Conservation (phyloP, 192 early-diverging fungal genomes). For the Podila epicladia region DNA sequence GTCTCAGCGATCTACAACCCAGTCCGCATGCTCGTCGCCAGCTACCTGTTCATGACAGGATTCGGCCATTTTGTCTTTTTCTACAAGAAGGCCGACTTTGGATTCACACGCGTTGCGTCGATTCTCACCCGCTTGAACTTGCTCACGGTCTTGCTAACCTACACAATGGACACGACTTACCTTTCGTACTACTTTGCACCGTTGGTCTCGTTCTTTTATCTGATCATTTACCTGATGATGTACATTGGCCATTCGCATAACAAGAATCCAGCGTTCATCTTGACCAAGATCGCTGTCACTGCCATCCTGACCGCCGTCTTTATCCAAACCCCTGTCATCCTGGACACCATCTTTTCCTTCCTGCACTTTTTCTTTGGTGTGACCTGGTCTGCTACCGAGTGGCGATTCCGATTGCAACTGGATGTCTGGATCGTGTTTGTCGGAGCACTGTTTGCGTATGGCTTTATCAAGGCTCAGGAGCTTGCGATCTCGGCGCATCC, state of each 20-base stretch:
- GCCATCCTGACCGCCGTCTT: constrained; percentile 42
- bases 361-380: constrained; percentile 57
- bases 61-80: constrained; percentile 84
- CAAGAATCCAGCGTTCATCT: constrained; percentile 54
- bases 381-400: constrained; percentile 71
- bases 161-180: constrained; percentile 74
- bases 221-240: constrained; percentile 76
- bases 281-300: constrained; percentile 62
- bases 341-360: constrained; percentile 56
- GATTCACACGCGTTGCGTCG: constrained; percentile 66
- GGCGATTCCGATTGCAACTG: constrained; percentile 74
- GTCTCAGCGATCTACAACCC: constrained; percentile 74
- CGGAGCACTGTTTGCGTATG: constrained; percentile 73
- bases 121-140: constrained; percentile 76
- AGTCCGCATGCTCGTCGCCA: constrained; percentile 77
- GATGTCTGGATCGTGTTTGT: constrained; percentile 76
- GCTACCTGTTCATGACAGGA: constrained; percentile 86
- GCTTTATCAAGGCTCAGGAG: constrained; percentile 54
- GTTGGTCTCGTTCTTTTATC: constrained; percentile 75
- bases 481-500: constrained; percentile 40
- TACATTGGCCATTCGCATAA: constrained; percentile 60
- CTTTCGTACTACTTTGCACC: constrained; percentile 86
- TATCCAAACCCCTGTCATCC: constrained; percentile 51
- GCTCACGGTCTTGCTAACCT: constrained; percentile 69
- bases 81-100: constrained; percentile 74